Percentiles rank a stretch among this genome's conserved stretches.
Evolutionary conservation across 306 rosid genomes (phyloP).

Genomic region (Vigna unguiculata): DNA sequence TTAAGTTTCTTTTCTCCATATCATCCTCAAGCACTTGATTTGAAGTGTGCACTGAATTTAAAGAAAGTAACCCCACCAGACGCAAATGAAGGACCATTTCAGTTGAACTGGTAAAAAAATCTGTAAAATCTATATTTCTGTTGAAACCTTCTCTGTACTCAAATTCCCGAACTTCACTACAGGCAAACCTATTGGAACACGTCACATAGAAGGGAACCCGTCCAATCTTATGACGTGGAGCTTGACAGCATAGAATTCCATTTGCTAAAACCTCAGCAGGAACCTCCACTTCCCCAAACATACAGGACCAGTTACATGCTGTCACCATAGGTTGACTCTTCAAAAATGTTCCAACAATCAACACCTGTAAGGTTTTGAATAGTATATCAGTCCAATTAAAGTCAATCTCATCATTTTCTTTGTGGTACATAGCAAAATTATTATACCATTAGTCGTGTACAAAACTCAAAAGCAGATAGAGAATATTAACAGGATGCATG

Average conservation of each 20-base stretch:
- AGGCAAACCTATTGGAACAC: constrained; percentile 88
- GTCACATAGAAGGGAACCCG: constrained; percentile 85
- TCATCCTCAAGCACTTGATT: constrained; percentile 48
- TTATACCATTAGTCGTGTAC: background rate
- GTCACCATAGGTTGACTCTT: constrained; percentile 56
- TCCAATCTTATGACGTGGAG: constrained; percentile 77
- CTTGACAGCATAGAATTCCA: constrained; percentile 78
- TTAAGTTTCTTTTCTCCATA: constrained; percentile 56
- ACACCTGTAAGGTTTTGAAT: constrained; percentile 61
- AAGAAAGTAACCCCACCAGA: constrained; percentile 65
- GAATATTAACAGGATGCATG: constrained; percentile 20
- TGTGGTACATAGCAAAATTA: constrained; percentile 29
- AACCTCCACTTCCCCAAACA: constrained; percentile 96
- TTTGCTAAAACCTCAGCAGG: constrained; percentile 75
- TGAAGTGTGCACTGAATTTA: constrained; percentile 45
- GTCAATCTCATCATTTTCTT: constrained; percentile 15
- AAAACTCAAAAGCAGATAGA: constrained; percentile 9
- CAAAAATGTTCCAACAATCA: constrained; percentile 75
- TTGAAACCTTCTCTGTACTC: constrained; percentile 60
- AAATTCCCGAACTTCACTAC: constrained; percentile 92
- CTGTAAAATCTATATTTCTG: constrained; percentile 50
- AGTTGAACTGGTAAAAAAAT: constrained; percentile 48
- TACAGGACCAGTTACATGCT: constrained; percentile 78
- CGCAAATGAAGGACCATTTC: constrained; percentile 61
- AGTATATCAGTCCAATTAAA: constrained; percentile 32